Evolutionary conservation across 805 yeast genomes (phyloP).

Genomic region (Hyphopichia homilentoma): DNA sequence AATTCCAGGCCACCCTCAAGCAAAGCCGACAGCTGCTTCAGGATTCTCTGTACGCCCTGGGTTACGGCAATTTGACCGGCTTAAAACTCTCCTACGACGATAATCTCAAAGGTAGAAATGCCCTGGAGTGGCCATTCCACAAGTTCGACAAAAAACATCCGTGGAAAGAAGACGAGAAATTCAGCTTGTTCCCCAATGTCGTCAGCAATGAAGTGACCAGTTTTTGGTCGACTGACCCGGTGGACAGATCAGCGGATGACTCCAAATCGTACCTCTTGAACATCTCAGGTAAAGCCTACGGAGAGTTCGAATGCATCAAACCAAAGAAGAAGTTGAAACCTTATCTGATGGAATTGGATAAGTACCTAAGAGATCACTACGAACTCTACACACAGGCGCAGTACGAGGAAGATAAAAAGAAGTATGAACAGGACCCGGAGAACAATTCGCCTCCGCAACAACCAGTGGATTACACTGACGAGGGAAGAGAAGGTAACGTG

Average conservation of each 20-base stretch:
- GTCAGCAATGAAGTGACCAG: slow-evolving; percentile 45
- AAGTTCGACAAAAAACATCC: slow-evolving; percentile 37
- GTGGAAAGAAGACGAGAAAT: slow-evolving; percentile 45
- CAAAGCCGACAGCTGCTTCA: slow-evolving; percentile 20
- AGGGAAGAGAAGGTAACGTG: slow-evolving; percentile 29
- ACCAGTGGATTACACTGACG: slow-evolving; percentile 2
- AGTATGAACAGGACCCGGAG: slow-evolving; percentile 25
- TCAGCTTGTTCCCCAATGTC: slow-evolving; percentile 57
- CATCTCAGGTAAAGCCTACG: slow-evolving; percentile 31
- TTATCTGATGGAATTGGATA: slow-evolving; percentile 21
- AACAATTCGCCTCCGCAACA: slow-evolving; percentile 15
- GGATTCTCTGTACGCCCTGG: slow-evolving; percentile 43
- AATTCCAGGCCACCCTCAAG: slow-evolving; percentile 21
- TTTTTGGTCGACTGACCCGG: slow-evolving; percentile 47
- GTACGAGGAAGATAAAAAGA: slow-evolving; percentile 21
- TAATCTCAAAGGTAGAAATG: slow-evolving; percentile 39
- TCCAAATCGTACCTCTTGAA: slow-evolving; percentile 27
- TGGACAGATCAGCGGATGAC: slow-evolving; percentile 6
- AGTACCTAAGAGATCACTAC: slow-evolving; percentile 26
- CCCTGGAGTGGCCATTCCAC: slow-evolving; percentile 58
- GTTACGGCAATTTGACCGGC: slow-evolving; percentile 75
- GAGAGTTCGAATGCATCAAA: slow-evolving; percentile 20
- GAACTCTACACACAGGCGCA: slow-evolving; percentile 18
- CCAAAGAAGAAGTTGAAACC: slow-evolving; percentile 9
- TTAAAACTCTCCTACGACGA: slow-evolving; percentile 63